Base-by-base conservation (phyloP, 352 stramenopile genomes). In the Globisporangium nodosum region DNA sequence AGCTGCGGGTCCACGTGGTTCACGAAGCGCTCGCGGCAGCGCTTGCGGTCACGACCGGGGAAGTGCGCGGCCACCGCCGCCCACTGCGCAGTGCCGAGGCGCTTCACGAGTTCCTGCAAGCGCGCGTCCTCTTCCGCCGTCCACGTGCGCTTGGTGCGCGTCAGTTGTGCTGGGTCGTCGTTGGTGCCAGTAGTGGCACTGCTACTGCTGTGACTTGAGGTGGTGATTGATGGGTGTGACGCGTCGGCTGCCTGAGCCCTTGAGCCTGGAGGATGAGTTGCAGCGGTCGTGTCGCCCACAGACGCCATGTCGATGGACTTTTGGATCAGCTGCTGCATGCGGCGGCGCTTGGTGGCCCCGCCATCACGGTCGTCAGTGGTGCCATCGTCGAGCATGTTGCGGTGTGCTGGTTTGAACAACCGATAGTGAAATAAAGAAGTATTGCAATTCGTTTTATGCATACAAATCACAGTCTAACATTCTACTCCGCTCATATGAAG, bases 1-100 rank as follows among this genome's bases (percentile, higher is more conserved):
- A 88, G 56, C 31, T 60, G 47, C 15, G 78, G 68, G 42, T 76
- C 70, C 45, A 90, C 52, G 58, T 90, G 76, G 57, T 93, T 90
- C 37, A 87, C 65, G 27, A 73, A 93, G n/a, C 84, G 65, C 52
- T 93, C 84, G 0, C 84, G 74, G 49, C 79, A 90, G 6, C 80
- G 66, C 61, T 91, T 93, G 20, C 84, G 78, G 40, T 88, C 71
- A 21, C 70, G 68, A 3, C 47, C 58, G 5, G 73, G 65, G 12
- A 91, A 75, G 15, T 78, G 43, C 40, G 15, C 13, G 0, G 76
- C 74, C 13, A 88, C 71, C n/a, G 47, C 37, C 13, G 70, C 63
- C 77, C 77, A 88, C 16, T 77, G 61, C 9, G 33, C 31, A 0
- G 16, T 42, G 1, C 78, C 76, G 31, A 76, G 33, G 31, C 67